Conservation (phyloP, 2,329 filamentous ascomycete species). For the Lecanicillium sp. region DNA sequence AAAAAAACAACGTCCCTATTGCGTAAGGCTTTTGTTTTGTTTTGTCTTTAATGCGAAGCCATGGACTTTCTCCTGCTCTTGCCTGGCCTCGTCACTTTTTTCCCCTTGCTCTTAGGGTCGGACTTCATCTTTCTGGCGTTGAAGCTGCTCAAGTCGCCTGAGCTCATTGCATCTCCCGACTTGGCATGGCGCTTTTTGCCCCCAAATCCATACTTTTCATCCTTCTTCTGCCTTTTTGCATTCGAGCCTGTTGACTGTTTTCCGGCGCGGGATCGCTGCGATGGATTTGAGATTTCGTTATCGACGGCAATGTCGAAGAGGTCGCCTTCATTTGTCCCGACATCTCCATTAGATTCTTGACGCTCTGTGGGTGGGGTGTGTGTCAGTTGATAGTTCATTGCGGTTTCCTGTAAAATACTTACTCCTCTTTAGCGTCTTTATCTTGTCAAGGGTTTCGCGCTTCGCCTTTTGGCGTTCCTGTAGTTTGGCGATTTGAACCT, state of each 20-base stretch:
- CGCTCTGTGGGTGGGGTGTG: slow-evolving; percentile 56
- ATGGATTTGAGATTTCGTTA: slow-evolving; percentile 41
- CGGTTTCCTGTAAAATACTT: slow-evolving; percentile 29
- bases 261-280: slow-evolving; percentile 29
- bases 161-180: slow-evolving; percentile 81
- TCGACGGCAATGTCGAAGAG: slow-evolving; percentile 89
- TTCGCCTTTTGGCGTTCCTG: slow-evolving; percentile 92
- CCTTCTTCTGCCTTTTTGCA: slow-evolving; percentile 82
- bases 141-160: slow-evolving; percentile 72
- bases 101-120: slow-evolving; percentile 21
- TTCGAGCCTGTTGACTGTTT: slow-evolving; percentile 35
- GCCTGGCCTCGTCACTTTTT: slow-evolving; percentile 32
- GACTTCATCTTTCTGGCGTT: slow-evolving; percentile 78
- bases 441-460: slow-evolving; percentile 89
- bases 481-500: slow-evolving; percentile 91
- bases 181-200: slow-evolving; percentile 91
- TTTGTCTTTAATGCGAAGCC: slow-evolving; percentile 23
- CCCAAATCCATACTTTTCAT: slow-evolving; percentile 89
- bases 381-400: background rate
- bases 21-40: background rate
- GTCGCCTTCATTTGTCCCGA: slow-evolving; percentile 69
- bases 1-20: background rate
- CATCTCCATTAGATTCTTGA: slow-evolving; percentile 55
- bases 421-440: slow-evolving; percentile 93
- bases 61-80: slow-evolving; percentile 43